These are phyloP conservation scores for Ambrosia artemisiifolia DNA, from an alignment of 129 eudicot genomes.

Conservation along the genomic window DNA sequence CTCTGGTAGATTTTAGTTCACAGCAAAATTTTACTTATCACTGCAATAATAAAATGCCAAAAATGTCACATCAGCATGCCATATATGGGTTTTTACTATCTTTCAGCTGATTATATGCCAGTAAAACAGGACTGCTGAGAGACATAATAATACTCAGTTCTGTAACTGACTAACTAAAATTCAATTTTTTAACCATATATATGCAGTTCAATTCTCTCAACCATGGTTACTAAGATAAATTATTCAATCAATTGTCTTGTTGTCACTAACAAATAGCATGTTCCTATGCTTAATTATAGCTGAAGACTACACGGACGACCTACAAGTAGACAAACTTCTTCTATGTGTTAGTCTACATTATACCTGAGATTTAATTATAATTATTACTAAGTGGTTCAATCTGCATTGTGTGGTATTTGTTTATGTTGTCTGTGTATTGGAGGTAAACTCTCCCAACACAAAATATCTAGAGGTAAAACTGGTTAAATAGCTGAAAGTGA, in stretches of 20 bases:
- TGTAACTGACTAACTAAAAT: neutral
- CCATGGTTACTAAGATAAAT: conserved; percentile 14
- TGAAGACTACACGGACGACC: neutral
- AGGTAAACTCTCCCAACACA: conserved; percentile 3
- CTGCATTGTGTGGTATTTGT: conserved; percentile 13
- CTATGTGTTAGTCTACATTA: neutral
- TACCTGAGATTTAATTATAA: neutral
- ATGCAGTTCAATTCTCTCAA: neutral
- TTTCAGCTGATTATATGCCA: neutral
- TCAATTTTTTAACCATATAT: neutral
- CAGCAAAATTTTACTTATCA: neutral
- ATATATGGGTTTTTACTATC: conserved; percentile 3
- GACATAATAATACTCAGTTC: neutral
- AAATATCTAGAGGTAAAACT: neutral
- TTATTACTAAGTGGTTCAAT: conserved; percentile 6
- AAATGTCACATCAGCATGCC: neutral
- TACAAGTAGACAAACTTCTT: too few relatives aligned
- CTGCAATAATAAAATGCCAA: neutral
- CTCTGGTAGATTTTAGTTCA: neutral
- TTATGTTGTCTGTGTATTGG: neutral
- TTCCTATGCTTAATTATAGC: neutral
- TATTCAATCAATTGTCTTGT: conserved; percentile 32
- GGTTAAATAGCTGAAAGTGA: neutral
- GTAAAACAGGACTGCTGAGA: too few relatives aligned
- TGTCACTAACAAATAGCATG: conserved; percentile 1